phyloP scores from a whole-genome alignment of 345 rosid genomes.

The Acer saccharum region DNA sequence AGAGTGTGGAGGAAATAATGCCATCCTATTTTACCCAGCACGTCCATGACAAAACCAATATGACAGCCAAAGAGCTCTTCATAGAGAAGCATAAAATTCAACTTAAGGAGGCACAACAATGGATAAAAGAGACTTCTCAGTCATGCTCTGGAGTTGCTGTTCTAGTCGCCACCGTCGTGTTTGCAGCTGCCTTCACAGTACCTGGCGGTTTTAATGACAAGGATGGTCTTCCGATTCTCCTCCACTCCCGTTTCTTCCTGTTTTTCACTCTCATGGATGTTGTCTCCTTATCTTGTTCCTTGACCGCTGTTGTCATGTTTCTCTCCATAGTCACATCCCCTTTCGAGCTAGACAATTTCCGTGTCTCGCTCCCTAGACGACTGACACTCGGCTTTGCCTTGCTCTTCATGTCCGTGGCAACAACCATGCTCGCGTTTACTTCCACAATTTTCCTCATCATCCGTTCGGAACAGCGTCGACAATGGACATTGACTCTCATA shows the following conservation, averaged over 20 bases:
- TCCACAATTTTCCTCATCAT: conserved; percentile 30
- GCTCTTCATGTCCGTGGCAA: conserved; percentile 26
- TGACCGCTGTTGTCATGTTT: conserved; percentile 32
- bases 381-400: conserved; percentile 24
- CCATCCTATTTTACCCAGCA: neutral
- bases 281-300: conserved; percentile 21
- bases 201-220: neutral
- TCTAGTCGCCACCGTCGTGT: neutral
- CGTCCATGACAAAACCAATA: neutral
- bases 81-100: neutral
- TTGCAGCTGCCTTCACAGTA: neutral
- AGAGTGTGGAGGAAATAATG: neutral
- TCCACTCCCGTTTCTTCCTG: conserved; percentile 9
- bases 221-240: conserved; percentile 24
- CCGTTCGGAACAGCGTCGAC: neutral
- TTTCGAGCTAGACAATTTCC: conserved; percentile 16
- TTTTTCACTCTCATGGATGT: conserved; percentile 28
- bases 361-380: conserved; percentile 15
- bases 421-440: conserved; percentile 28
- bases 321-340: conserved; percentile 29
- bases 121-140: conserved; percentile 18
- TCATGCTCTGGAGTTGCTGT: conserved; percentile 31
- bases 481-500: neutral
- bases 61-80: neutral
- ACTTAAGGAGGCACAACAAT: neutral